Conservation (phyloP, 306 rosid species). For the Casuarina equisetifolia region DNA sequence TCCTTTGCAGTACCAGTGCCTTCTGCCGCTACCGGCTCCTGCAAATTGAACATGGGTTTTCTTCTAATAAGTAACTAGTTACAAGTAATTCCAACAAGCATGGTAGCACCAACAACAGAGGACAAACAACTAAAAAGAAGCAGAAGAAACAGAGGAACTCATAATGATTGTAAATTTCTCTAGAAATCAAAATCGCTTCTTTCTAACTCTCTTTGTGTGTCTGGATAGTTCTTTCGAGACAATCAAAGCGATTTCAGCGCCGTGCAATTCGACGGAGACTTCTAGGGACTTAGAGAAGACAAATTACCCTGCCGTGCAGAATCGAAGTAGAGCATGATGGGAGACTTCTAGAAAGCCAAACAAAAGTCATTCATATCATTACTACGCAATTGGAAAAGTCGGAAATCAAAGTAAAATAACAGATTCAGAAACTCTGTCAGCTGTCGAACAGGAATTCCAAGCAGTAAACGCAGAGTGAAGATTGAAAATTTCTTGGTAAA, state of each 20-base stretch:
- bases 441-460: neutral
- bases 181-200: neutral
- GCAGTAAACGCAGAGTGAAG: neutral
- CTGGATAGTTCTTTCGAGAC: neutral
- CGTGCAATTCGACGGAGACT: conserved; percentile 6
- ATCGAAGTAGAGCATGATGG: neutral
- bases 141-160: neutral
- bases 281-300: neutral
- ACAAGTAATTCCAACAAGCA: conserved; percentile 4
- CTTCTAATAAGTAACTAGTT: conserved; percentile 18
- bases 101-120: neutral
- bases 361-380: neutral
- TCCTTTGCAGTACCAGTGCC: conserved; percentile 28
- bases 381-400: neutral
- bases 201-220: neutral
- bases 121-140: conserved; percentile 5
- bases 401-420: neutral
- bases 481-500: neutral
- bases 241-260: conserved; percentile 4
- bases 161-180: neutral
- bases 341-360: conserved; percentile 1
- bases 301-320: neutral
- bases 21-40: conserved; percentile 50
- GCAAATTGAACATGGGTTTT: conserved; percentile 34
- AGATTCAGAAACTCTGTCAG: neutral